These are phyloP conservation scores for Rosa persica DNA, from an alignment of 306 rosid species.

Conservation along the genomic window DNA sequence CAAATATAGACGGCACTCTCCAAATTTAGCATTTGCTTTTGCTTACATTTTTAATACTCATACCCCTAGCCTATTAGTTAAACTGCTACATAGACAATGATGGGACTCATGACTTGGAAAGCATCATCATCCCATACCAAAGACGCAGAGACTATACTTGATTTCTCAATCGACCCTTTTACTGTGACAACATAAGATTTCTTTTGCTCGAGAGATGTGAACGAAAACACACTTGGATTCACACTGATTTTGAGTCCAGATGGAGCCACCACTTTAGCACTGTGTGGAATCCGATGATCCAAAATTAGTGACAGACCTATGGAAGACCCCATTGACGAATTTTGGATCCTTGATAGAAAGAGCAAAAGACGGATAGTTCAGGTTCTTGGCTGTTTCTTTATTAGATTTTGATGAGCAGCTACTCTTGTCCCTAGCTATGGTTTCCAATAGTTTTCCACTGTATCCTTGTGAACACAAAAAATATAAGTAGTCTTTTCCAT, in stretches of 20 bases:
- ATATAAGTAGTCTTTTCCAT: slow-evolving; percentile 23
- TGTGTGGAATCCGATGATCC: slow-evolving; percentile 40
- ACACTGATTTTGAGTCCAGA: slow-evolving; percentile 31
- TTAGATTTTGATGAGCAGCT: background rate
- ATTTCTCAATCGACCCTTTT: slow-evolving; percentile 20
- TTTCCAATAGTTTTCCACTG: slow-evolving; percentile 21
- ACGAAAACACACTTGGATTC: slow-evolving; percentile 40
- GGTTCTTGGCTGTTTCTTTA: slow-evolving; percentile 19
- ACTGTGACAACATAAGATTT: slow-evolving; percentile 25
- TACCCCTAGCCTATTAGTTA: too few species aligned
- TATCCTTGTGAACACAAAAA: slow-evolving; percentile 53
- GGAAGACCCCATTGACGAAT: slow-evolving; percentile 23
- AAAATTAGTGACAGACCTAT: slow-evolving; percentile 45
- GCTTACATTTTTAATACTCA: too few species aligned
- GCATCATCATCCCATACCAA: slow-evolving; percentile 53
- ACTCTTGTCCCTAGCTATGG: slow-evolving; percentile 8
- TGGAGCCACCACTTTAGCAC: slow-evolving; percentile 31
- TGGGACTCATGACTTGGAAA: slow-evolving; percentile 50
- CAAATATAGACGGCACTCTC: too few species aligned
- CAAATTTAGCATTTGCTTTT: too few species aligned
- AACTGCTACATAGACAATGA: slow-evolving; percentile 23
- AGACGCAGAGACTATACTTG: slow-evolving; percentile 30
- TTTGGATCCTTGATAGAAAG: slow-evolving; percentile 10
- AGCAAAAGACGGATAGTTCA: slow-evolving; percentile 57
- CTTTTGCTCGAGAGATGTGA: slow-evolving; percentile 34